A percentile compares a stretch with the other conserved stretches of the same genome.
These are phyloP conservation scores for Fagopyrum esculentum DNA, from an alignment of 148 eudicot species.

Conservation along the genomic window DNA sequence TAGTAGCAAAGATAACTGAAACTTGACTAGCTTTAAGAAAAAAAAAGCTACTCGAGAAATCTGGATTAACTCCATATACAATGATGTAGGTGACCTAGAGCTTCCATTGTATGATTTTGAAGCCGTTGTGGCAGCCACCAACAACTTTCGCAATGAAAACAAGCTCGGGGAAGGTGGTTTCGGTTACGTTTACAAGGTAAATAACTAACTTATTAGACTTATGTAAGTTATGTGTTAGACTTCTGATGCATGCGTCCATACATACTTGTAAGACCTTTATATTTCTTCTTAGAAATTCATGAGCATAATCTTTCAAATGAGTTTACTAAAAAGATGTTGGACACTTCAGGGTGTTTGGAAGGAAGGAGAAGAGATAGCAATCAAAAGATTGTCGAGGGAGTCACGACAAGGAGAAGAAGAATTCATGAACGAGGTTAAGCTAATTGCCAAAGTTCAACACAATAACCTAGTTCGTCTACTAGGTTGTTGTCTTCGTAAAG, in stretches of 20 bases:
- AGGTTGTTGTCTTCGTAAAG: slow-evolving; percentile 34
- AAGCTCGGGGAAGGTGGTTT: slow-evolving; percentile 24
- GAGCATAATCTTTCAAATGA: not conserved
- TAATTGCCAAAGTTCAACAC: slow-evolving; percentile 47
- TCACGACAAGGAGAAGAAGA: slow-evolving; percentile 40
- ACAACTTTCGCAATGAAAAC: slow-evolving; percentile 11
- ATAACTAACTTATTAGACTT: too few relatives aligned
- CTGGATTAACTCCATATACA: slow-evolving; percentile 20
- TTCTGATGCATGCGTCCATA: too few relatives aligned
- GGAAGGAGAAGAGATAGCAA: slow-evolving; percentile 33
- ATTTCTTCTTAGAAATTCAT: not conserved
- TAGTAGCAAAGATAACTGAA: not conserved
- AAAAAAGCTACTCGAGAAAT: slow-evolving; percentile 31
- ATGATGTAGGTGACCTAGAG: slow-evolving; percentile 28
- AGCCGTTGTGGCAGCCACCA: not conserved
- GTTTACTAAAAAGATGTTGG: not conserved
- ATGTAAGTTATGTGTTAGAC: too few relatives aligned
- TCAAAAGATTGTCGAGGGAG: slow-evolving; percentile 33
- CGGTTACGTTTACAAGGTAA: slow-evolving; percentile 20
- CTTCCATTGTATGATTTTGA: slow-evolving; percentile 36
- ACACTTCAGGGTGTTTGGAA: slow-evolving; percentile 28
- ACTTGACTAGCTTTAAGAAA: not conserved
- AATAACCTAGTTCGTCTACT: slow-evolving; percentile 37
- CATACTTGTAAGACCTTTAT: too few relatives aligned
- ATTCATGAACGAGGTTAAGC: slow-evolving; percentile 35